phyloP scores from a whole-genome alignment of 306 rosid genomes.

The Fagus sylvatica region DNA sequence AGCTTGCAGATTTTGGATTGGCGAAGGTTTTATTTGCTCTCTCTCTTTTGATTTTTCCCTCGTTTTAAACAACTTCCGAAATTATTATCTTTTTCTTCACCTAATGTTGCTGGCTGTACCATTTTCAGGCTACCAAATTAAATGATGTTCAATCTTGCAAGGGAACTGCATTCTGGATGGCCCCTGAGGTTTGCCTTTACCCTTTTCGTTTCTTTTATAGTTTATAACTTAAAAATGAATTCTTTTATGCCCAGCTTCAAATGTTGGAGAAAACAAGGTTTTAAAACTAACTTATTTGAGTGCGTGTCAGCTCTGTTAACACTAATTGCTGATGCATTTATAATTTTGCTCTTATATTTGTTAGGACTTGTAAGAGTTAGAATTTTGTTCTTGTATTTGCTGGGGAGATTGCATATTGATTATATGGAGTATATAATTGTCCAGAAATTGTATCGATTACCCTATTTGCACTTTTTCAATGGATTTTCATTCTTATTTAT shows the following conservation, averaged over 20 bases:
- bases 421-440: background rate
- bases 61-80: constrained; percentile 10
- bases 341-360: background rate
- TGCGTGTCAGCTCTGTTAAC: background rate
- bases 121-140: constrained; percentile 69
- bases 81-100: constrained; percentile 15
- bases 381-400: too few species aligned
- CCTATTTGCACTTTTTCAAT: too few species aligned
- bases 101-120: constrained; percentile 18
- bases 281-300: background rate
- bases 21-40: constrained; percentile 68
- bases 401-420: background rate
- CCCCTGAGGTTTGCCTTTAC: constrained; percentile 86
- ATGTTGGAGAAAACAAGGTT: background rate
- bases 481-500: too few species aligned
- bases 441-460: background rate
- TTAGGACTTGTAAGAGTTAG: too few species aligned
- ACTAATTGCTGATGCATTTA: background rate
- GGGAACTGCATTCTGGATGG: constrained; percentile 98
- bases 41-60: constrained; percentile 6
- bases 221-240: constrained; percentile 15
- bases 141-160: constrained; percentile 77
- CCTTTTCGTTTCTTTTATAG: constrained; percentile 19
- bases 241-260: background rate
- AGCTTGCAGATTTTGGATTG: constrained; percentile 98